Percentiles rank a stretch among this genome's conserved stretches.
Evolutionary conservation across 768 basidiomycete species (phyloP).

Genomic region (Boletus sp.): DNA sequence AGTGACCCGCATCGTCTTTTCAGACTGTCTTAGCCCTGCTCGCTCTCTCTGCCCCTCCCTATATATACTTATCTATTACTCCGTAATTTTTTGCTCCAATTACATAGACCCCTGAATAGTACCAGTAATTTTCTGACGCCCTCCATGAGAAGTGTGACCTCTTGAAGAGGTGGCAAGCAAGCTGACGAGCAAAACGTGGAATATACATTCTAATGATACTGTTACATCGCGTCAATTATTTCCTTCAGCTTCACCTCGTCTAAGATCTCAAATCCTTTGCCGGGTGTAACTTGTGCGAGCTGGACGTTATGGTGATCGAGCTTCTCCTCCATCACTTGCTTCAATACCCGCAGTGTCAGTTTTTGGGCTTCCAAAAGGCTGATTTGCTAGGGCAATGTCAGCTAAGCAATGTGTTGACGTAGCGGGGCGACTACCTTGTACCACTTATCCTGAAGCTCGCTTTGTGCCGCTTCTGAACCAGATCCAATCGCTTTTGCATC

Average conservation of each 20-base stretch:
- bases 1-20: constrained; percentile 13
- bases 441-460: constrained; percentile 96
- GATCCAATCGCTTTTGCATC: constrained; percentile 99
- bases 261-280: constrained; percentile 86
- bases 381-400: constrained; percentile 67
- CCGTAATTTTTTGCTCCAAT: constrained; percentile 8
- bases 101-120: constrained; percentile 3
- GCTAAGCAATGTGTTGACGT: background rate
- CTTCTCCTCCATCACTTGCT: constrained; percentile 99
- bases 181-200: background rate
- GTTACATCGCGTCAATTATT: constrained; percentile 81
- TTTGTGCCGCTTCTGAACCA: constrained; percentile 96
- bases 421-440: constrained; percentile 61
- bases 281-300: constrained; percentile 88
- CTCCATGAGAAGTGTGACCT: background rate
- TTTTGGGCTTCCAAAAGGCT: constrained; percentile 83
- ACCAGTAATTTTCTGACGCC: background rate
- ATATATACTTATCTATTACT: constrained; percentile 27
- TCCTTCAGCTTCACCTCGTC: constrained; percentile 76
- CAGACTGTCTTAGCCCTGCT: background rate
- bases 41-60: background rate
- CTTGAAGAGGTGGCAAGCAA: background rate
- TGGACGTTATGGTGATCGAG: constrained; percentile 98
- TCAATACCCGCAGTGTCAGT: constrained; percentile 83
- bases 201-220: constrained; percentile 16